Evolutionary conservation across 192 early-diverging fungal genomes (phyloP), one percentile per base, ranked within the genome.

Genomic region (Coemansia sp.): DNA sequence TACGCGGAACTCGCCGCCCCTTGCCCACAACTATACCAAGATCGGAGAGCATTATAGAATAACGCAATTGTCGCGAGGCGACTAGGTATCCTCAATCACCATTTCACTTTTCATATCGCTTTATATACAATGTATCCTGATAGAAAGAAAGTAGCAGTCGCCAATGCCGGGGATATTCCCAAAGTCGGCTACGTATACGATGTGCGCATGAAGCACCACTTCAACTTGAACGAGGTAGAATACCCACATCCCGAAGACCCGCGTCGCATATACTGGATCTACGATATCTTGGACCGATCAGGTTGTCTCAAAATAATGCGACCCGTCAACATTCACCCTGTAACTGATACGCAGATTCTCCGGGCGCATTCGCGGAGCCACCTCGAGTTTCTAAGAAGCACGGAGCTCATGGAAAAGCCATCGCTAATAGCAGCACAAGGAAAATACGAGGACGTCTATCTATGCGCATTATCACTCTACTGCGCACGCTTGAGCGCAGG

Each of bases 401-500:
- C 81, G 0, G 73, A 89, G 83, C 46, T 58, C 64, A 75, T 76
- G 61, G 82, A 87, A n/a, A 69, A 86, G 40, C 74, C 89, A 1
- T 64, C 78, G 11, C 68, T 78, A 8, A 40, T 86, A 16, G 82
- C 72, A 8, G 58, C 67, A 42, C 77, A 78, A 53, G 58, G 82
- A 10, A 64, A 76, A 6, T 86, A 78, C 46, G 89, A 93, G 62
- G 90, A 89, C 10, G 84, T 94, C 42, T 94, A 92, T 74, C 72
- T 94, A 35, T 92, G 88, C 70, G 78, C 74, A 32, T 82, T 88
- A 23, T 85, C 90, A 3, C 78, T 83, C 30, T 86, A 86, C 38
- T 88, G 87, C 37, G 90, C 94, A 0, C 68, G 86, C 13, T 70
- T 96, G 52, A 87, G 94, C 7, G 91, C 91, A 17, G 94, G 92